These are phyloP conservation scores for Pichia heedii DNA, from an alignment of 805 yeast species.

Conservation along the genomic window DNA sequence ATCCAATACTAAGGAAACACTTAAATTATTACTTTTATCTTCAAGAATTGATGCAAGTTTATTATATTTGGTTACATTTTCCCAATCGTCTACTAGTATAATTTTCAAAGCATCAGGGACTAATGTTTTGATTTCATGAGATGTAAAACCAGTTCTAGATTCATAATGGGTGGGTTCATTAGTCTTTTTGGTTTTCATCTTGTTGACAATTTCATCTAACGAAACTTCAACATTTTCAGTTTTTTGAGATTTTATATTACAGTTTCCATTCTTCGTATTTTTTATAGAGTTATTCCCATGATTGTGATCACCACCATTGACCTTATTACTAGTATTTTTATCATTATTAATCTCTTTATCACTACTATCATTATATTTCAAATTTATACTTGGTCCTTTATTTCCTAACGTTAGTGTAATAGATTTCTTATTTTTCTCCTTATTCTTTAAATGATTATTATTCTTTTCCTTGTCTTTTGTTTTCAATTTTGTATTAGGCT, in stretches of 20 bases:
- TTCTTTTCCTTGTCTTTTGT: neutral
- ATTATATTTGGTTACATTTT: slow-evolving; percentile 71
- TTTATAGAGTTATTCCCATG: no score
- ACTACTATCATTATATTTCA: neutral
- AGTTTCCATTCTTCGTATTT: neutral
- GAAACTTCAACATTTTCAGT: neutral
- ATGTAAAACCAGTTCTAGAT: slow-evolving; percentile 8
- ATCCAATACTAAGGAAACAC: slow-evolving; percentile 42
- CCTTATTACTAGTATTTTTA: neutral
- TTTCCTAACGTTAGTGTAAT: neutral
- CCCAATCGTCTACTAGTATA: slow-evolving; percentile 88
- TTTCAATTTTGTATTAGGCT: neutral
- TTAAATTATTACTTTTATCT: slow-evolving; percentile 24
- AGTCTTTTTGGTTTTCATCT: neutral
- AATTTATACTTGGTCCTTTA: no score
- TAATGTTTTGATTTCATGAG: slow-evolving; percentile 40
- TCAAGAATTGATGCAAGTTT: slow-evolving; percentile 60
- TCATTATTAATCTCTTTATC: neutral
- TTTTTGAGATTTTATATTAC: neutral
- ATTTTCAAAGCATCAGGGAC: slow-evolving; percentile 64
- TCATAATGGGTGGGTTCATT: slow-evolving; percentile 3
- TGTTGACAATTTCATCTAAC: neutral
- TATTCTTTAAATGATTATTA: neutral
- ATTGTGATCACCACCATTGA: no score
- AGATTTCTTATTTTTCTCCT: neutral